These are phyloP conservation scores for Bruguiera hainesii DNA, from an alignment of 441 rosid species.

Conservation along the genomic window DNA sequence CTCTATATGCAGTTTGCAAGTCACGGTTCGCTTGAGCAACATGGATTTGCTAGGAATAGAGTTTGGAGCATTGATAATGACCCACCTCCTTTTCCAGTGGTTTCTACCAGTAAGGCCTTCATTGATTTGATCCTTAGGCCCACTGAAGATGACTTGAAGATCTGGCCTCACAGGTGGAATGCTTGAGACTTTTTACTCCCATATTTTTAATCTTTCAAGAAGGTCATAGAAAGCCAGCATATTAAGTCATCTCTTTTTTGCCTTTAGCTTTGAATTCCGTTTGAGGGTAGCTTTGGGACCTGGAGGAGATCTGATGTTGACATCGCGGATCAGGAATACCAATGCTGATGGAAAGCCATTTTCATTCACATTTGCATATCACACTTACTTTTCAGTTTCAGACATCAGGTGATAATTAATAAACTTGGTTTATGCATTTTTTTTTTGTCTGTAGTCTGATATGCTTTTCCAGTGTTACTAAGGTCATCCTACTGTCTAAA, in stretches of 20 bases:
- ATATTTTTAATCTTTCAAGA: not conserved
- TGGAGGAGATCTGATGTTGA: constrained; percentile 79
- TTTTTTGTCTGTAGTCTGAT: not conserved
- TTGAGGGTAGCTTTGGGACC: constrained; percentile 75
- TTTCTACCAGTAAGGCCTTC: constrained; percentile 39
- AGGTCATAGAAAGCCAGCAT: not conserved
- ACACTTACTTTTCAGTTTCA: constrained; percentile 83
- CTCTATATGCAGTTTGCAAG: constrained; percentile 54
- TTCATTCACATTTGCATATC: constrained; percentile 87
- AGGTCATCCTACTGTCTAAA: not conserved
- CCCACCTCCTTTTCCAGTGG: constrained; percentile 64
- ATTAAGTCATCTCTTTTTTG: constrained; percentile 13
- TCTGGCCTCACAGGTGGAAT: constrained; percentile 74
- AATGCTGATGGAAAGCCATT: constrained; percentile 80
- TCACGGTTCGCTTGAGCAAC: constrained; percentile 61
- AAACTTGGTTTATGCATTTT: constrained; percentile 6
- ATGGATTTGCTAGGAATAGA: constrained; percentile 94
- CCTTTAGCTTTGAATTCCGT: constrained; percentile 71
- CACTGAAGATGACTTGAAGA: constrained; percentile 72
- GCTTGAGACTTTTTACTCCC: constrained; percentile 12
- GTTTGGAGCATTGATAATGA: constrained; percentile 68
- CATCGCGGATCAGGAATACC: constrained; percentile 82
- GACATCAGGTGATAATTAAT: constrained; percentile 60
- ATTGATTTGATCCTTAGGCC: constrained; percentile 73
- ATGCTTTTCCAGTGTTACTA: not conserved